A percentile compares a stretch with the other conserved stretches of the same genome.
These are phyloP conservation scores for Aphanoascus verrucosus DNA, from an alignment of 2,329 filamentous ascomycete species.

Conservation along the genomic window DNA sequence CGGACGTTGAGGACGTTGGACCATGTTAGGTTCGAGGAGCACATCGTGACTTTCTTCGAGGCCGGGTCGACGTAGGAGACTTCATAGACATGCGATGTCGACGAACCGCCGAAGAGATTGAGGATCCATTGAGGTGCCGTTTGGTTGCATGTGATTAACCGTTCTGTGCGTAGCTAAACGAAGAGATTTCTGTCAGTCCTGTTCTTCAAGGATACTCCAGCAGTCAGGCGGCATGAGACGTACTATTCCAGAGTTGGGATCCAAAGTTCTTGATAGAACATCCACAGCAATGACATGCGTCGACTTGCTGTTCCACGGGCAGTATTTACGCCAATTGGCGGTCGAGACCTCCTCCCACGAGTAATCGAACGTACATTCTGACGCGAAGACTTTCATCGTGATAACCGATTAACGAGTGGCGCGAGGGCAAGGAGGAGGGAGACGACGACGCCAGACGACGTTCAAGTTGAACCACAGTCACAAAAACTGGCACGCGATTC, in stretches of 20 bases:
- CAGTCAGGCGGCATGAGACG: constrained; percentile 25
- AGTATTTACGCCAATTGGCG: constrained; percentile 98
- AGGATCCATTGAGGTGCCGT: constrained; percentile 49
- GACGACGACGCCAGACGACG: too few relatives aligned
- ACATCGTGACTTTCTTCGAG: constrained; percentile 85
- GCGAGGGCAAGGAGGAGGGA: background rate
- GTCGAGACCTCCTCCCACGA: constrained; percentile 97
- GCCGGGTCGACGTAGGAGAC: constrained; percentile 84
- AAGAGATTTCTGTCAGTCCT: background rate
- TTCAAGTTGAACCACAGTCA: too few relatives aligned
- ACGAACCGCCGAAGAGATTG: constrained; percentile 64
- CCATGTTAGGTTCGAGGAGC: constrained; percentile 88
- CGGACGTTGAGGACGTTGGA: constrained; percentile 81
- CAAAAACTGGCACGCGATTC: too few relatives aligned
- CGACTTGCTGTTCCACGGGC: constrained; percentile 97
- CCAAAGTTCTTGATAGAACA: constrained; percentile 64
- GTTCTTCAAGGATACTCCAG: background rate
- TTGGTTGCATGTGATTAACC: constrained; percentile 45
- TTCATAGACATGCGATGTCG: constrained; percentile 85
- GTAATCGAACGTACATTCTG: constrained; percentile 83
- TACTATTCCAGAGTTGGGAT: constrained; percentile 56
- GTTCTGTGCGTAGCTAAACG: constrained; percentile 57
- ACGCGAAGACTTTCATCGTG: constrained; percentile 91
- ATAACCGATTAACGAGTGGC: background rate
- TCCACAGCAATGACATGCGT: constrained; percentile 94